phyloP scores from a whole-genome alignment of 257 asterid species.

The Primulina eburnea region DNA sequence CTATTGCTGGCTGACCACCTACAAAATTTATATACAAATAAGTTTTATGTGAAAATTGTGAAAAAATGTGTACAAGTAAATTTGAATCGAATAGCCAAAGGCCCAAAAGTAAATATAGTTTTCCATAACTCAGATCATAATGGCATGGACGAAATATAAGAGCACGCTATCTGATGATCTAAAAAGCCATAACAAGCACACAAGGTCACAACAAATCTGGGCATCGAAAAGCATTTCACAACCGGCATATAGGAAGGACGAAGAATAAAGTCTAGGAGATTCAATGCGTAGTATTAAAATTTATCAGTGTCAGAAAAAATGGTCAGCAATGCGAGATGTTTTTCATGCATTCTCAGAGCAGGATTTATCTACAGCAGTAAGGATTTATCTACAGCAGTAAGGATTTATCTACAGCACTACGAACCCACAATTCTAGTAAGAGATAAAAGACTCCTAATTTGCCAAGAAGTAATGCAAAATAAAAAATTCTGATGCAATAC shows the following conservation, averaged over 20 bases:
- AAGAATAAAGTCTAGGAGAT: background rate
- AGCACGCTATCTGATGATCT: background rate
- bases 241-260: background rate
- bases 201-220: background rate
- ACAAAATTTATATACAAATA: constrained; percentile 21
- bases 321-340: background rate
- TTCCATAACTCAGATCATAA: constrained; percentile 8
- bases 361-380: background rate
- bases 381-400: too few relatives aligned
- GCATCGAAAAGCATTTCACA: constrained; percentile 7
- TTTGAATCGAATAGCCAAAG: constrained; percentile 4
- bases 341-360: background rate
- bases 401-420: too few relatives aligned
- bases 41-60: constrained; percentile 20
- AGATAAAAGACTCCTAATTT: background rate
- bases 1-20: constrained; percentile 77
- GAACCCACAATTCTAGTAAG: too few relatives aligned
- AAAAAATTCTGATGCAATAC: background rate
- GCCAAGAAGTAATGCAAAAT: background rate
- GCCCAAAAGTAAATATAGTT: background rate
- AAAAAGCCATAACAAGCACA: constrained; percentile 4
- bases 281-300: background rate
- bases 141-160: constrained; percentile 11
- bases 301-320: background rate
- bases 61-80: background rate